Evolutionary conservation across 768 basidiomycete species (phyloP).

Genomic region (Cyclocybe cylindracea): DNA sequence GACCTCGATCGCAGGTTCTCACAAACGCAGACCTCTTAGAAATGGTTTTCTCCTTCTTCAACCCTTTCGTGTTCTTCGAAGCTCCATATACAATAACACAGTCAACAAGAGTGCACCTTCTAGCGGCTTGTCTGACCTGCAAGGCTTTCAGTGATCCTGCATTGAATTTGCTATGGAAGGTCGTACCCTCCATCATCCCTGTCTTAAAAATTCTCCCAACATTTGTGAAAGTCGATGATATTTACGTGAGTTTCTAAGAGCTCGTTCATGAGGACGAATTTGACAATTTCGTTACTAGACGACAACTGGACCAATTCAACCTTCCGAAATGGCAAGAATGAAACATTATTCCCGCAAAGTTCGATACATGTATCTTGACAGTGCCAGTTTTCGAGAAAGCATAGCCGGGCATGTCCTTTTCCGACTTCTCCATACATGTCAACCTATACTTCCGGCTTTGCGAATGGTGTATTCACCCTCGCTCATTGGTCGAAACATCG

Average conservation of each 20-base stretch:
- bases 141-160: slow-evolving; percentile 7
- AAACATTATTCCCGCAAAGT: slow-evolving; percentile 5
- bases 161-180: slow-evolving; percentile 6
- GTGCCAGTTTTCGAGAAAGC: slow-evolving; percentile 1
- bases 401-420: slow-evolving; percentile 3
- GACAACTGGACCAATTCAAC: neutral
- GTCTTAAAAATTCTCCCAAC: slow-evolving; percentile 6
- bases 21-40: slow-evolving; percentile 6
- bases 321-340: slow-evolving; percentile 2
- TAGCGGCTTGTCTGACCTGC: slow-evolving; percentile 6
- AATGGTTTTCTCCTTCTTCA: slow-evolving; percentile 9
- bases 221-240: slow-evolving; percentile 7
- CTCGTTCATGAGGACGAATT: neutral
- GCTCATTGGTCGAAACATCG: neutral
- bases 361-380: slow-evolving; percentile 1
- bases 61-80: slow-evolving; percentile 5
- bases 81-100: neutral
- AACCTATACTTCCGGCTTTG: slow-evolving; percentile 6
- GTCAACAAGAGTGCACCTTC: slow-evolving; percentile 2
- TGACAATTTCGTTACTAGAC: slow-evolving; percentile 1
- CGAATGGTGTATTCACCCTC: slow-evolving; percentile 1
- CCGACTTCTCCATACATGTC: neutral
- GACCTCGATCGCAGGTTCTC: neutral
- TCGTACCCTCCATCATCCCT: slow-evolving; percentile 8
- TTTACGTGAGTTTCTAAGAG: slow-evolving; percentile 4